Conservation (phyloP, 139 green algal species). For the Zygnema cylindricum region DNA sequence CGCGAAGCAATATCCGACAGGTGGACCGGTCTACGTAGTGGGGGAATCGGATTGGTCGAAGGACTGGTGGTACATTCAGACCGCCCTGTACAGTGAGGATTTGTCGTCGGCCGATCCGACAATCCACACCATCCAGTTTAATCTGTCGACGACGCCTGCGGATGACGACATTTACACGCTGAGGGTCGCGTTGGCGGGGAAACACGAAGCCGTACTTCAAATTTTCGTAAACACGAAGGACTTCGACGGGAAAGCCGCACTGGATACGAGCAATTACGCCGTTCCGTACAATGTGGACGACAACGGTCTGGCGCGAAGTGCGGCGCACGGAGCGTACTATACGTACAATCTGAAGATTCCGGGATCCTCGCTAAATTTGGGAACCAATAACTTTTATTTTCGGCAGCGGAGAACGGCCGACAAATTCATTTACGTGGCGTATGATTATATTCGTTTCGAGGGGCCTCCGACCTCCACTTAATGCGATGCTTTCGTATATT, state of each 20-base stretch:
- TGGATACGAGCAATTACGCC: slow-evolving; percentile 30
- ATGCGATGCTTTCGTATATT: too few relatives aligned
- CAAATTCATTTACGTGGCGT: slow-evolving; percentile 38
- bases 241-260: background rate
- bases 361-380: background rate
- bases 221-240: slow-evolving; percentile 30
- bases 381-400: slow-evolving; percentile 34
- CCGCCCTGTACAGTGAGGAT: background rate
- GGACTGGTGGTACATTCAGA: slow-evolving; percentile 45
- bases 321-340: slow-evolving; percentile 36
- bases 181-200: slow-evolving; percentile 29
- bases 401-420: slow-evolving; percentile 9
- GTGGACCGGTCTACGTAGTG: slow-evolving; percentile 28
- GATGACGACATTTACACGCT: slow-evolving; percentile 2
- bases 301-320: slow-evolving; percentile 39
- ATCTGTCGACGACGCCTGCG: background rate
- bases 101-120: slow-evolving; percentile 3
- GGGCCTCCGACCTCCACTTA: background rate
- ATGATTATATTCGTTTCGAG: slow-evolving; percentile 50
- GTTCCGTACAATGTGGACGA: background rate
- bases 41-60: background rate
- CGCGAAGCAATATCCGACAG: background rate
- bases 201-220: slow-evolving; percentile 22
- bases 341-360: slow-evolving; percentile 35
- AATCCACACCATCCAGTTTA: slow-evolving; percentile 37